Evolutionary conservation across 768 basidiomycete genomes (phyloP), one percentile per base, ranked within the genome.

Genomic region (Lactarius tabidus): DNA sequence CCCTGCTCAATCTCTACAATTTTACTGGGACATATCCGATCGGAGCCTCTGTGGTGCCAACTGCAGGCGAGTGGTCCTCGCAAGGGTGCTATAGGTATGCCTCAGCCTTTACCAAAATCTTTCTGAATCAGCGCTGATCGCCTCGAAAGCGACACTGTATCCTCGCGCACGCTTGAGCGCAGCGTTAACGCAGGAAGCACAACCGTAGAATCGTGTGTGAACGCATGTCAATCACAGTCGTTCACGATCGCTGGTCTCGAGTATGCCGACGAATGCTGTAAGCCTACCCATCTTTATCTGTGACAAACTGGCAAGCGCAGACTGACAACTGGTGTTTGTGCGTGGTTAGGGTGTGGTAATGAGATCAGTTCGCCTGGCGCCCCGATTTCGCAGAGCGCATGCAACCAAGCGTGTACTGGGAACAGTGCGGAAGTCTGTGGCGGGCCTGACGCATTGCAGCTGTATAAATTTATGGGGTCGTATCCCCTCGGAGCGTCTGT

Each of bases 181-280:
- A 52, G 35, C 36, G 38, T 66, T 5, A 38, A 64, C n/a, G 39
- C 9, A 14, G 33, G 57, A 15, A 64, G 43, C 9, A 26, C 59
- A 23, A 64, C 62, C 3, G 57, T 66, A n/a, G 60, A 64, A 52
- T 43, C 39, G 17, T 53, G 61, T 29, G 51, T 53, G 17, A 9
- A 20, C 7, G 38, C 43, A 43, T 62, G 56, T 18, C 51, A 29
- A 41, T 35, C 18, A 33, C 28, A 31, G 12, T 23, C 39, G 23
- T 58, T 63, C 41, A 59, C 57, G 14, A 45, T 64, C 6, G 48
- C 57, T 4, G 59, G 64, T 4, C 54, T 62, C 8, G 62, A 57
- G 18, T 63, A 33, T 17, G 62, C 53, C 56, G 31, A 51, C 20
- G 55, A 52, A 26, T 63, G 60, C 60, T 61, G 60, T 61, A 36